Conservation (phyloP, 2,329 filamentous ascomycete species). For the Pyrenophora tritici-repentis region DNA sequence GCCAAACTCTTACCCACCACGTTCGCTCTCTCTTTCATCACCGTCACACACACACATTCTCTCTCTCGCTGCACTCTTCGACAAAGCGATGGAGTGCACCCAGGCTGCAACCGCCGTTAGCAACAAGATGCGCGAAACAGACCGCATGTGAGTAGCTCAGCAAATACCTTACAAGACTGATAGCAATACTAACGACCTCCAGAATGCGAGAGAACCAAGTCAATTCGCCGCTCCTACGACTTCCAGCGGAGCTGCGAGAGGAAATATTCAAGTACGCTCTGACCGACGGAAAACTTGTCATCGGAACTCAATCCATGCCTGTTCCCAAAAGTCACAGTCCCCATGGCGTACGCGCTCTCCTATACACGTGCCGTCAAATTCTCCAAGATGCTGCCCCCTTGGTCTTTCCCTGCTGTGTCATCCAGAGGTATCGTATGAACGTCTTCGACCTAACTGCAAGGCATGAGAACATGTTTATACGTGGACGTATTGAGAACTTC, state of each 20-base stretch:
- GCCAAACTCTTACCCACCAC: no score
- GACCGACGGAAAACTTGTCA: neutral
- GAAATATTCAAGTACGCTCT: neutral
- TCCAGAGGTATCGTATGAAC: neutral
- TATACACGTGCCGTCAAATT: neutral
- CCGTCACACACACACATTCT: no score
- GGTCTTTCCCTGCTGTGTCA: neutral
- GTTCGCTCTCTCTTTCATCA: no score
- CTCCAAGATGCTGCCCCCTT: neutral
- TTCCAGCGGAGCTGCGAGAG: constrained; percentile 6
- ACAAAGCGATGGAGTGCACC: no score
- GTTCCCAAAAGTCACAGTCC: neutral
- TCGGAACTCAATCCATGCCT: no score
- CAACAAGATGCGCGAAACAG: neutral
- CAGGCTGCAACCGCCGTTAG: no score
- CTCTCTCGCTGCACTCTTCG: no score
- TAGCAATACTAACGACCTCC: neutral
- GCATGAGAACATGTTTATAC: no score
- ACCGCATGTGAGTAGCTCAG: neutral
- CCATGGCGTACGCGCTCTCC: neutral
- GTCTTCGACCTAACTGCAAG: no score
- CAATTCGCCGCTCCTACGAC: neutral
- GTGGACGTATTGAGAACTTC: no score
- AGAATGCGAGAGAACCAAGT: neutral
- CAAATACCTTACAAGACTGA: no score